phyloP scores from a whole-genome alignment of 371 early-diverging fungal genomes.

The Mucor irregularis region DNA sequence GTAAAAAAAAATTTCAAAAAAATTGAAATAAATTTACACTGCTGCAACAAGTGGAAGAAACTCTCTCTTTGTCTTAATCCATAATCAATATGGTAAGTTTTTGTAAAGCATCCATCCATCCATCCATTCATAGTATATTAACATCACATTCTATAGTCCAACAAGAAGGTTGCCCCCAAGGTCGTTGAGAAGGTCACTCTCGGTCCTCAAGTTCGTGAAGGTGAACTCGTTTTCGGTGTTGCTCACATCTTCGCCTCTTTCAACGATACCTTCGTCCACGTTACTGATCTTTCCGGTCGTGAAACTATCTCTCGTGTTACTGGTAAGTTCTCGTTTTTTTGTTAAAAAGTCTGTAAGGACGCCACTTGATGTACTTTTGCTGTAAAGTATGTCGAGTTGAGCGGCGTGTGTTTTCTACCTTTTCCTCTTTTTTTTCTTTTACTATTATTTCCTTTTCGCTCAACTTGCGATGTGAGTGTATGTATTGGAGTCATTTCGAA shows the following conservation, averaged over 20 bases:
- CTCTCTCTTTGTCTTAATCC: constrained; percentile 10
- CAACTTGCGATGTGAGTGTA: too few species aligned
- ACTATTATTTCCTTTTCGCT: not conserved
- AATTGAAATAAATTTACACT: too few species aligned
- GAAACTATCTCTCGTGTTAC: constrained; percentile 99
- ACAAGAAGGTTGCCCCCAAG: constrained; percentile 67
- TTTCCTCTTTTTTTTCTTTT: not conserved
- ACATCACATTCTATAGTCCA: too few species aligned
- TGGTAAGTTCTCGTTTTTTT: constrained; percentile 55
- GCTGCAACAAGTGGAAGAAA: too few species aligned
- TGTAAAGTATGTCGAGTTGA: not conserved
- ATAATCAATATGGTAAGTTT: not conserved
- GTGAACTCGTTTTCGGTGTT: constrained; percentile 99
- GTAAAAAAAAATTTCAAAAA: too few species aligned
- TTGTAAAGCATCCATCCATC: not conserved
- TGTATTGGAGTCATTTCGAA: too few species aligned
- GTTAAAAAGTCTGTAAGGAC: not conserved
- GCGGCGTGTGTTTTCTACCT: constrained; percentile 6
- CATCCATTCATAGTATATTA: too few species aligned
- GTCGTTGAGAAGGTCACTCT: constrained; percentile 90
- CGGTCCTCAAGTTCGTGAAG: constrained; percentile 97
- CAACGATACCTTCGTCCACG: constrained; percentile 99
- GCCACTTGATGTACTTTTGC: not conserved
- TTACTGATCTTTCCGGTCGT: constrained; percentile 99
- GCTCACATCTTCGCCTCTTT: constrained; percentile 99